Base-by-base conservation (phyloP, 1,284 basidiomycete genomes). In the Ganoderma resinaceum region DNA sequence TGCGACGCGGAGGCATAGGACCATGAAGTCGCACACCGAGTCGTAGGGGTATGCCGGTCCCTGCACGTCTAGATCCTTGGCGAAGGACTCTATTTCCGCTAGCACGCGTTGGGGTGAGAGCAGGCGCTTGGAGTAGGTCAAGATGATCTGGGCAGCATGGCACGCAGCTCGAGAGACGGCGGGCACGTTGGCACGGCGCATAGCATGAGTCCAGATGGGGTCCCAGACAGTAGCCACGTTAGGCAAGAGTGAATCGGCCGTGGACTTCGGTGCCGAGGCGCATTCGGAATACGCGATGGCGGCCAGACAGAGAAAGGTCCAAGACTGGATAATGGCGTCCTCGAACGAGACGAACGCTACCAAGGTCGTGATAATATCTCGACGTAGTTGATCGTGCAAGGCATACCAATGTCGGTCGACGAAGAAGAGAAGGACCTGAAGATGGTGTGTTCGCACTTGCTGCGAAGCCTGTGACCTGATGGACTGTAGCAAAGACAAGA, bases 391-490 rank as follows among this genome's bases (percentile, higher is more conserved):
- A 31, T 80, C 76, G 67, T 91, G 87, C 33, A 96, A 76, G 20
- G 84, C 76, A 26, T 73, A 42, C 92, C 93, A 95, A 77, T 96
- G 89, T 33, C 87, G 84, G 73, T 93, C 90, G 67, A 95, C 85
- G 74, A 97, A 82, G 81, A 98, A 97, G n/a, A 96, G 85, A 1
- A 97, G 81, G 3, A 90, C 83, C 79, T 98, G 96, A 0, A 96
- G 80, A 65, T 88, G 86, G 72, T 91, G 91, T 61, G 78, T 78
- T 63, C 84, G 84, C 70, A 80, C 77, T 67, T 74, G 76, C 35
- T 73, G 70, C 20, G 75, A 33, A 5, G 76, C 68, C 16, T 80
- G 80, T 3, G 75, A 66, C 65, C 82, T 83, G 63, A 92, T 85
- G 14, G 85, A 83, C 57, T 80, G 75, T 8, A 95, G 80, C 8